phyloP scores from a whole-genome alignment of 2,329 filamentous ascomycete genomes.

The Blumeriella jaapii region DNA sequence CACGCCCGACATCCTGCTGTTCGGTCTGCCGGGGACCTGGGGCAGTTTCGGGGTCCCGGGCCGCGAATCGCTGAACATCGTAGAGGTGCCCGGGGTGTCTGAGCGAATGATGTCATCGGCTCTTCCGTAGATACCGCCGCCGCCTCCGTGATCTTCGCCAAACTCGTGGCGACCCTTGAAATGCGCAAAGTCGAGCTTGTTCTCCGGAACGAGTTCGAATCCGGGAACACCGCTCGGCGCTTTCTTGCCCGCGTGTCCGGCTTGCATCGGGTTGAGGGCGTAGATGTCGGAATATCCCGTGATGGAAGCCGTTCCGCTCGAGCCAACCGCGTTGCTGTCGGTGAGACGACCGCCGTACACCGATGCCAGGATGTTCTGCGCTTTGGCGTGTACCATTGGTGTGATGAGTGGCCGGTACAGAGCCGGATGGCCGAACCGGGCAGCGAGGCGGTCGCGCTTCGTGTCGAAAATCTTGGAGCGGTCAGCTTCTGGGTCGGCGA shows the following conservation, averaged over 20 bases:
- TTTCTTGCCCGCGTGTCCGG: slow-evolving; percentile 34
- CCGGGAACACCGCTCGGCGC: slow-evolving; percentile 40
- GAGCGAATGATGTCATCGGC: slow-evolving; percentile 40
- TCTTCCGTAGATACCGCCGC: slow-evolving; percentile 48
- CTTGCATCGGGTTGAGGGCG: slow-evolving; percentile 64
- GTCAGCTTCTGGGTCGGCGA: slow-evolving; percentile 33
- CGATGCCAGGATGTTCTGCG: slow-evolving; percentile 73
- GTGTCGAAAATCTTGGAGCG: slow-evolving; percentile 38
- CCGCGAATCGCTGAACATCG: slow-evolving; percentile 15
- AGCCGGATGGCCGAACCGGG: slow-evolving; percentile 80
- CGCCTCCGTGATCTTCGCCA: slow-evolving; percentile 73
- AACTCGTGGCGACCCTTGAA: slow-evolving; percentile 88
- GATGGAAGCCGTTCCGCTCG: slow-evolving; percentile 43
- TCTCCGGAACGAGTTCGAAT: slow-evolving; percentile 86
- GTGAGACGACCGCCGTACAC: slow-evolving; percentile 74
- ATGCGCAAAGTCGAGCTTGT: slow-evolving; percentile 77
- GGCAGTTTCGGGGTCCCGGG: slow-evolving; percentile 19
- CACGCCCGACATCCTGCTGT: slow-evolving; percentile 7
- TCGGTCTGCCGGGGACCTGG: background rate
- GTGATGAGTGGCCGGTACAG: slow-evolving; percentile 83
- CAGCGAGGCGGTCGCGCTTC: slow-evolving; percentile 58
- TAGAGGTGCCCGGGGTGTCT: slow-evolving; percentile 22
- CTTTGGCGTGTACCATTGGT: slow-evolving; percentile 89
- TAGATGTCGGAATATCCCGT: slow-evolving; percentile 77
- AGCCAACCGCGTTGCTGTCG: slow-evolving; percentile 46